phyloP scores from a whole-genome alignment of 192 early-diverging fungal species.

The Backusella liffmaniae region DNA sequence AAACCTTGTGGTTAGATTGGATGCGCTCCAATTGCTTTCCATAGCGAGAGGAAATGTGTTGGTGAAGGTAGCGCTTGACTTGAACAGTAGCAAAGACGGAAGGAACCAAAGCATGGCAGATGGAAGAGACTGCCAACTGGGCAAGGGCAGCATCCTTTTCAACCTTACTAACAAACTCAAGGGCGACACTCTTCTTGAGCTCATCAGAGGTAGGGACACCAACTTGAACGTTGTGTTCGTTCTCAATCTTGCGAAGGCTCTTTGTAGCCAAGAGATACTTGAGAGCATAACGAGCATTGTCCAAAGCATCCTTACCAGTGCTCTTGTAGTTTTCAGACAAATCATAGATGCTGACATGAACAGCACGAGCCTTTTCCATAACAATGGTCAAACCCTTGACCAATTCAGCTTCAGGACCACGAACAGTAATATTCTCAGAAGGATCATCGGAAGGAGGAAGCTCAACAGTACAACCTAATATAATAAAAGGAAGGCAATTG shows the following conservation, averaged over 20 bases:
- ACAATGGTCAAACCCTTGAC: slow-evolving; percentile 74
- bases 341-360: slow-evolving; percentile 71
- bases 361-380: slow-evolving; percentile 80
- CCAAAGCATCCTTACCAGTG: slow-evolving; percentile 44
- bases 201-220: slow-evolving; percentile 48
- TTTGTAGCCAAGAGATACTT: slow-evolving; percentile 74
- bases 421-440: slow-evolving; percentile 74
- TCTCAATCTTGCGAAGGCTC: slow-evolving; percentile 77
- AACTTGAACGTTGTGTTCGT: slow-evolving; percentile 61
- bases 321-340: slow-evolving; percentile 54
- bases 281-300: slow-evolving; percentile 65
- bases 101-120: slow-evolving; percentile 47
- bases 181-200: slow-evolving; percentile 47
- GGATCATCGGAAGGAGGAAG: slow-evolving; percentile 70
- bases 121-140: slow-evolving; percentile 51
- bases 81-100: slow-evolving; percentile 63
- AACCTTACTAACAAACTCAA: slow-evolving; percentile 80
- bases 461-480: slow-evolving; percentile 73
- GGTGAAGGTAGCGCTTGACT: slow-evolving; percentile 78
- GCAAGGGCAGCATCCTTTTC: slow-evolving; percentile 63
- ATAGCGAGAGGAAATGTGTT: slow-evolving; percentile 62
- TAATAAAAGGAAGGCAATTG: background rate
- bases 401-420: slow-evolving; percentile 73
- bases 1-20: slow-evolving; percentile 63
- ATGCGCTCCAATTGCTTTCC: slow-evolving; percentile 64